Conservation (phyloP, 495 filamentous ascomycete species). For the Ramalina intermedia region DNA sequence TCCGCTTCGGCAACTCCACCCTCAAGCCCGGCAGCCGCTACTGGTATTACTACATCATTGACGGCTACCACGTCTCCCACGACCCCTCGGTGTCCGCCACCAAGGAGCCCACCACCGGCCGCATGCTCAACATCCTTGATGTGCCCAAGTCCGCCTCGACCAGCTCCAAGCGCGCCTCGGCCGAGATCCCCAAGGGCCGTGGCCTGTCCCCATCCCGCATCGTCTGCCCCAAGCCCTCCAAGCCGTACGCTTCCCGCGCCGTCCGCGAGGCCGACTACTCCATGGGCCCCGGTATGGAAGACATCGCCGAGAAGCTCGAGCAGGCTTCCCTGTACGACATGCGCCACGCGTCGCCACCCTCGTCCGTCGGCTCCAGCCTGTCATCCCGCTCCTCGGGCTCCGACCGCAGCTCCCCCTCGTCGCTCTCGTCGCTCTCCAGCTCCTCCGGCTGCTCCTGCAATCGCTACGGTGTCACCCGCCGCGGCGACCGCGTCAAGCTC, state of each 20-base stretch:
- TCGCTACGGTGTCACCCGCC: slow-evolving; percentile 89
- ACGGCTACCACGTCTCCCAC: slow-evolving; percentile 96
- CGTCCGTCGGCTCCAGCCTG: slow-evolving; percentile 57
- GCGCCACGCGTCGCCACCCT: slow-evolving; percentile 49
- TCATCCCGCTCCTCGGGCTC: slow-evolving; percentile 59
- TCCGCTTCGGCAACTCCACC: slow-evolving; percentile 78
- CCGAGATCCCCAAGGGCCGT: slow-evolving; percentile 69
- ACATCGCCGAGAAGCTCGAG: slow-evolving; percentile 60
- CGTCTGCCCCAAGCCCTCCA: slow-evolving; percentile 74
- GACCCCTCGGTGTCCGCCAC: slow-evolving; percentile 83
- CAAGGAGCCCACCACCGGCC: slow-evolving; percentile 92
- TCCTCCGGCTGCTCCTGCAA: slow-evolving; percentile 66
- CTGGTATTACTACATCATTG: slow-evolving; percentile 99
- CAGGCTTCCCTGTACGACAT: slow-evolving; percentile 51
- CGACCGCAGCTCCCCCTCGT: slow-evolving; percentile 47
- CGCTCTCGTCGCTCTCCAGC: slow-evolving; percentile 42
- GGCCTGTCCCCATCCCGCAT: slow-evolving; percentile 80
- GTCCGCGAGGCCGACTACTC: slow-evolving; percentile 68
- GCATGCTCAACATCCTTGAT: slow-evolving; percentile 72
- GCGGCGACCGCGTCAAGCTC: slow-evolving; percentile 80
- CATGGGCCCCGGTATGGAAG: slow-evolving; percentile 48
- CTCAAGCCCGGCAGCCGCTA: slow-evolving; percentile 77
- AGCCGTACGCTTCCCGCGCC: slow-evolving; percentile 69
- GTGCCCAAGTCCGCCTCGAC: slow-evolving; percentile 32
- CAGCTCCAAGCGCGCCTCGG: slow-evolving; percentile 12